Percentiles rank a stretch among this genome's conserved stretches.
phyloP scores from a whole-genome alignment of 2,329 filamentous ascomycete species.

The Pleurostoma richardsiae region DNA sequence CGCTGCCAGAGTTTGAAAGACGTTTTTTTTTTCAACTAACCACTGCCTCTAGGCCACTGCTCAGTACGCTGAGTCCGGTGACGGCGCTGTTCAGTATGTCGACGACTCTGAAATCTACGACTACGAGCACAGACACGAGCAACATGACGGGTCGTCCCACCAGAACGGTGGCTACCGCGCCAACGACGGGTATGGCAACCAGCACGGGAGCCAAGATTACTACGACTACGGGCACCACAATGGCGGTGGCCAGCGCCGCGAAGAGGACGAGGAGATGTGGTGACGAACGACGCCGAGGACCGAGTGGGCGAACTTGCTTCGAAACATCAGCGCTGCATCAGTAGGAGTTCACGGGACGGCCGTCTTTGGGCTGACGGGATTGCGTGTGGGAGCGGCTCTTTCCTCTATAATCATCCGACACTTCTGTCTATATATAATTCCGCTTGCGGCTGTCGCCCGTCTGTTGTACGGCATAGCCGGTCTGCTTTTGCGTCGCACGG shows the following conservation, averaged over 20 bases:
- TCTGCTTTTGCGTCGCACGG: too few species aligned
- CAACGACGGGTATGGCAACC: conserved; percentile 4
- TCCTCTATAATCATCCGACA: too few species aligned
- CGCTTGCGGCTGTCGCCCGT: too few species aligned
- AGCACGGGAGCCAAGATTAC: conserved; percentile 9
- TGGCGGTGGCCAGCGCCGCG: conserved; percentile 4
- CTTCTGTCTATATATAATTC: too few species aligned
- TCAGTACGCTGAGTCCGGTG: conserved; percentile 21
- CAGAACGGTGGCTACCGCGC: conserved; percentile 7
- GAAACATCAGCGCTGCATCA: too few species aligned
- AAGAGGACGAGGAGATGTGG: conserved; percentile 18
- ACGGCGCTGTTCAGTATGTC: conserved; percentile 20
- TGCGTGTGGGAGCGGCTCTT: too few species aligned
- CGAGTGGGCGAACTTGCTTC: too few species aligned
- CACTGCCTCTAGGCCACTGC: conserved; percentile 15
- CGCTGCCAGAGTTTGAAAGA: not conserved
- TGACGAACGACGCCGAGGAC: conserved; percentile 3
- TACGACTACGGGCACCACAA: conserved; percentile 12
- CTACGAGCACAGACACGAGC: conserved; percentile 21
- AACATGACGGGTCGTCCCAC: conserved; percentile 5
- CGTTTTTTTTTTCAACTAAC: not conserved
- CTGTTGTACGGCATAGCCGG: too few species aligned
- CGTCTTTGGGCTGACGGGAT: too few species aligned
- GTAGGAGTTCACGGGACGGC: too few species aligned
- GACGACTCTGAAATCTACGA: conserved; percentile 28